These are phyloP conservation scores for Rhizopogon roseolus DNA, from an alignment of 768 basidiomycete species.

Conservation along the genomic window DNA sequence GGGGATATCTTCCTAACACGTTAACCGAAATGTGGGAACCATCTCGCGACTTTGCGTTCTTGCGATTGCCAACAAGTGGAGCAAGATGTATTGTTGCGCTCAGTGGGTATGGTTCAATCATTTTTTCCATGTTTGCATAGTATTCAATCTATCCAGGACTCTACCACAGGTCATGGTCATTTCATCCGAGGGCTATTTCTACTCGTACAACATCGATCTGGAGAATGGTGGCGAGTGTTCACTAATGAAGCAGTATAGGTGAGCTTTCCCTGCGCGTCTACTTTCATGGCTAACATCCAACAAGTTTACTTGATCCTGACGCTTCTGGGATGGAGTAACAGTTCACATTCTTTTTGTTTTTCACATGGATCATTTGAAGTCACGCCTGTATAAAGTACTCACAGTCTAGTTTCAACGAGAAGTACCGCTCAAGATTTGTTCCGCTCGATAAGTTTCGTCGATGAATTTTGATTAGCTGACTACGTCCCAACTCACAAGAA, in stretches of 20 bases:
- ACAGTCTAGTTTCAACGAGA: background rate
- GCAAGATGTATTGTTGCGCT: slow-evolving; percentile 85
- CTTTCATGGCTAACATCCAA: background rate
- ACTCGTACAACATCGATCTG: slow-evolving; percentile 92
- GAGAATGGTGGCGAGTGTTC: slow-evolving; percentile 95
- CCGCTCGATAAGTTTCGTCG: background rate
- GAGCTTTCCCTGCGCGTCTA: slow-evolving; percentile 6
- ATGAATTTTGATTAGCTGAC: too few relatives aligned
- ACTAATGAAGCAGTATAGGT: slow-evolving; percentile 91
- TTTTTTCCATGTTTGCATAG: background rate
- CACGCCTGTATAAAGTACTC: background rate
- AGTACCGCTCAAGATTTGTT: background rate
- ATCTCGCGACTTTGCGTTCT: slow-evolving; percentile 86
- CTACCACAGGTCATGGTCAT: slow-evolving; percentile 98
- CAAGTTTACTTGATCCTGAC: slow-evolving; percentile 3
- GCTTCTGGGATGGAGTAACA: background rate
- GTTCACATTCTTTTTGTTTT: background rate
- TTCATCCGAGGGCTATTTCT: slow-evolving; percentile 92
- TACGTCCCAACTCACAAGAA: too few relatives aligned
- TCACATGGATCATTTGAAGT: background rate
- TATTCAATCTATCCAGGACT: slow-evolving; percentile 45
- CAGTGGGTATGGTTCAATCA: slow-evolving; percentile 52
- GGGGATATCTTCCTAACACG: slow-evolving; percentile 82
- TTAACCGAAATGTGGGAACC: slow-evolving; percentile 98
- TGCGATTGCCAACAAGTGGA: slow-evolving; percentile 75